phyloP scores from a whole-genome alignment of 306 rosid genomes.

The Acmispon strigosus region DNA sequence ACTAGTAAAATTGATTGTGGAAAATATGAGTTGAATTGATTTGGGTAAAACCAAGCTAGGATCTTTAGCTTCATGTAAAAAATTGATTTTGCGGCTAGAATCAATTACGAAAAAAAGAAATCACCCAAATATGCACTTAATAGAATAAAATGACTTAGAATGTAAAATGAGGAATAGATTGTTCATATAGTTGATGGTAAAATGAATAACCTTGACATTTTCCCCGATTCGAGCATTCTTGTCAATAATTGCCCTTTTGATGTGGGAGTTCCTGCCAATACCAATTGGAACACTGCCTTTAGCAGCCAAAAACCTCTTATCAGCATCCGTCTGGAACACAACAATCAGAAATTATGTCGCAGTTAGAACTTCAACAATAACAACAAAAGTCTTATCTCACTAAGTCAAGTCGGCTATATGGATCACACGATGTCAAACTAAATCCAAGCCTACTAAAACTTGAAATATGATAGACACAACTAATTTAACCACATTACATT shows the following conservation, averaged over 20 bases:
- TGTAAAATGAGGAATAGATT: not conserved
- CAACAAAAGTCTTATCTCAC: too few relatives aligned
- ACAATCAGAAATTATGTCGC: constrained; percentile 15
- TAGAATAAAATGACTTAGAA: not conserved
- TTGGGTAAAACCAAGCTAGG: too few relatives aligned
- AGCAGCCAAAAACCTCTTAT: constrained; percentile 74
- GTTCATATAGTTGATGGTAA: not conserved
- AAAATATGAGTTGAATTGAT: too few relatives aligned
- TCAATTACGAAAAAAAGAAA: too few relatives aligned
- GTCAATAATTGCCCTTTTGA: constrained; percentile 95
- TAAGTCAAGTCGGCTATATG: too few relatives aligned
- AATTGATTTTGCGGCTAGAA: too few relatives aligned
- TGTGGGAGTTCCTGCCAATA: constrained; percentile 81
- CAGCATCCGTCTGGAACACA: constrained; percentile 68
- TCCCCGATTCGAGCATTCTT: constrained; percentile 97
- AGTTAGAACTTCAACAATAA: not conserved
- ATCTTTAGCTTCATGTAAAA: too few relatives aligned
- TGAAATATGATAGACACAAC: not conserved
- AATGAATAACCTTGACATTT: constrained; percentile 58
- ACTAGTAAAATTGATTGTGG: too few relatives aligned
- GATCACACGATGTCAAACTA: not conserved
- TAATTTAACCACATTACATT: constrained; percentile 1
- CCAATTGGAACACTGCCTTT: constrained; percentile 93
- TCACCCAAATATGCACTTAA: not conserved
- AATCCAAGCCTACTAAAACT: not conserved